Conservation (phyloP, 257 asterid genomes). For the Handroanthus guayacan region DNA sequence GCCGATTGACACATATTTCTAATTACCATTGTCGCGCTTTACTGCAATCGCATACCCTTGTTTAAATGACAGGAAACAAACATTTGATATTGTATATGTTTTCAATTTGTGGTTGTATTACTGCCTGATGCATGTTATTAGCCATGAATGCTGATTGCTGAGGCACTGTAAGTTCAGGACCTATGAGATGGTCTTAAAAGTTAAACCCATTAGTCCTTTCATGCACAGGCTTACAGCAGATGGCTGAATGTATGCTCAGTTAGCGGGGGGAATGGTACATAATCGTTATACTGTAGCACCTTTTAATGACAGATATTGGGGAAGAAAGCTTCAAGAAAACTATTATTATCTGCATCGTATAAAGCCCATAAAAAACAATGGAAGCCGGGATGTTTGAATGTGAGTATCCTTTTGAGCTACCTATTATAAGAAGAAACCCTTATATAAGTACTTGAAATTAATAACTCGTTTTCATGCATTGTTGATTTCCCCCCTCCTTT, state of each 20-base stretch:
- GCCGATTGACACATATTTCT: neutral
- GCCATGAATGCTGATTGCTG: neutral
- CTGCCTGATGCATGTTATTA: neutral
- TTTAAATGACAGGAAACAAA: neutral
- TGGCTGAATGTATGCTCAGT: neutral
- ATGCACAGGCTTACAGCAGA: neutral
- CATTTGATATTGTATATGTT: neutral
- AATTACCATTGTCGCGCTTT: neutral
- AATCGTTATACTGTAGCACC: neutral
- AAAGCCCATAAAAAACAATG: neutral
- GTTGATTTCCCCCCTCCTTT: too few species aligned
- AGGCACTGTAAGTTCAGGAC: neutral
- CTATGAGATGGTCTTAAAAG: neutral
- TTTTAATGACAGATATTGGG: neutral
- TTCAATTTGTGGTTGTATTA: neutral
- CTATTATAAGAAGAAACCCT: neutral
- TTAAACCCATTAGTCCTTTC: neutral
- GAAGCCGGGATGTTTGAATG: neutral
- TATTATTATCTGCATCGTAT: neutral
- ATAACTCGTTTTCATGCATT: too few species aligned
- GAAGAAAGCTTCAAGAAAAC: neutral
- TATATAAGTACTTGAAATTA: too few species aligned
- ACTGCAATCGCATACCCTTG: neutral
- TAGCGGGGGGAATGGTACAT: neutral
- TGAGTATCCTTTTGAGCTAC: neutral